Percentiles rank a stretch among this genome's conserved stretches.
Conservation (phyloP, 2,329 filamentous ascomycete genomes). For the Alternaria conjuncta region DNA sequence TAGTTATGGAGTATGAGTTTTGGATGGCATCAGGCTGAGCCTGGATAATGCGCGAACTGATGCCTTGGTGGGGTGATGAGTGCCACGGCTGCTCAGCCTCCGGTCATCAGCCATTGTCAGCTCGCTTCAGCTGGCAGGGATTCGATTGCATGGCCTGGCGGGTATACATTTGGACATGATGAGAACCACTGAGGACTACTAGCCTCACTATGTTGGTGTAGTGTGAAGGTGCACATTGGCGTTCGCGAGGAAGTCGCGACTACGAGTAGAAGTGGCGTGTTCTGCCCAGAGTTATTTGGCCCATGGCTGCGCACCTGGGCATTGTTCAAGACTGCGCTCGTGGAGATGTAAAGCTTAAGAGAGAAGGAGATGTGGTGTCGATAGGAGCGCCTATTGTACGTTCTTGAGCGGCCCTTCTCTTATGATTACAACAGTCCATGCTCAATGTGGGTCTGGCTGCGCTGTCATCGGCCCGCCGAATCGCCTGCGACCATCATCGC, state of each 20-base stretch:
- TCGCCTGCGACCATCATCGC: background rate
- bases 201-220: background rate
- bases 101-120: background rate
- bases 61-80: background rate
- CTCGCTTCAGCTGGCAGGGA: background rate
- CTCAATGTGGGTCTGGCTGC: background rate
- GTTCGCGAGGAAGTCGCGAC: background rate
- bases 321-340: background rate
- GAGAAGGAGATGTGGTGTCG: background rate
- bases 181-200: background rate
- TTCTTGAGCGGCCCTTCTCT: background rate
- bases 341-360: background rate
- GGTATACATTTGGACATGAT: background rate
- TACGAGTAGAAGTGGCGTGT: background rate
- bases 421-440: fast-evolving
- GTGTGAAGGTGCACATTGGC: background rate
- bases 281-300: background rate
- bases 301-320: background rate
- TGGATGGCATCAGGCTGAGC: too few species aligned
- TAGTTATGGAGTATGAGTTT: too few species aligned
- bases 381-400: background rate
- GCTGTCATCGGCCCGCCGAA: background rate
- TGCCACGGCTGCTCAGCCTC: background rate
- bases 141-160: background rate
- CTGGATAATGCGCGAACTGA: background rate